Evolutionary conservation across 2,329 filamentous ascomycete genomes (phyloP).

Genomic region (Pseudofabraea citricarpa): DNA sequence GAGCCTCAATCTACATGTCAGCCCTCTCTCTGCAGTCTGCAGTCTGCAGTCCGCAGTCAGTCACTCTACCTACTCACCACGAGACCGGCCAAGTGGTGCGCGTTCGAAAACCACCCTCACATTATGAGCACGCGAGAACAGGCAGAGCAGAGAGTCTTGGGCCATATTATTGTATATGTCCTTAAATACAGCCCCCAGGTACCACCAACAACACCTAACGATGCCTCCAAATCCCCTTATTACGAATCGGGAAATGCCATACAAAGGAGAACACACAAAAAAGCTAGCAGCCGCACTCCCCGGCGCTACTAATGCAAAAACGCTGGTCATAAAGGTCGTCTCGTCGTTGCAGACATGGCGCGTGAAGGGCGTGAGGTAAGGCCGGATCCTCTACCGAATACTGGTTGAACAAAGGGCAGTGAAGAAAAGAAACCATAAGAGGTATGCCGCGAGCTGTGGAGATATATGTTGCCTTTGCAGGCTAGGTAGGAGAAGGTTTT

Average conservation of each 20-base stretch:
- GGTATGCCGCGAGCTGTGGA: conserved; percentile 28
- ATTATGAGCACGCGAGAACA: no score
- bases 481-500: conserved; percentile 31
- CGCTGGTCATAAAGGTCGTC: conserved; percentile 23
- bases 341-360: conserved; percentile 19
- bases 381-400: conserved; percentile 4
- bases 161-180: no score
- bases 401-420: background rate
- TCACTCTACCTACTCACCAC: background rate
- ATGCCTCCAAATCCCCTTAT: conserved; percentile 16
- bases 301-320: conserved; percentile 11
- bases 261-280: conserved; percentile 9
- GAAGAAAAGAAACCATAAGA: background rate
- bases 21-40: no score
- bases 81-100: background rate
- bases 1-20: no score
- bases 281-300: conserved; percentile 12
- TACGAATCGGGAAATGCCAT: conserved; percentile 12
- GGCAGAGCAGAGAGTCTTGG: no score
- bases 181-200: conserved; percentile 21
- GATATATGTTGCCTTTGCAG: conserved; percentile 41
- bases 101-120: no score
- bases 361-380: conserved; percentile 11
- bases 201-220: conserved; percentile 18
- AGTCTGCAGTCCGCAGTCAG: background rate